Base-by-base conservation (phyloP, 306 rosid genomes). In the Glycine soja region DNA sequence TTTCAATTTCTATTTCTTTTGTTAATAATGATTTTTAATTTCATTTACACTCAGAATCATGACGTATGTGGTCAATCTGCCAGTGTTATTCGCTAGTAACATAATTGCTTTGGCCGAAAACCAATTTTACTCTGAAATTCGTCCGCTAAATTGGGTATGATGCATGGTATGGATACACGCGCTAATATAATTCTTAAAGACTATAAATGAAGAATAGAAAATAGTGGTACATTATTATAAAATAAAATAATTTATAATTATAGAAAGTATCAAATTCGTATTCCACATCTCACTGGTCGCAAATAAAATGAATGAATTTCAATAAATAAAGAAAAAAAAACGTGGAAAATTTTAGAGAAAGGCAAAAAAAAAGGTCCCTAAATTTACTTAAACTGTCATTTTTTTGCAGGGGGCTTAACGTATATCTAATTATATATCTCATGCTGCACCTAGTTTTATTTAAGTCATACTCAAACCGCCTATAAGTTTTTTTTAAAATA, bases 1-100 rank as follows among this genome's bases (percentile, higher is more conserved):
- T 78, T 52, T 72, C 7, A 48, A 52, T 16, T 82, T 63, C 69
- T 63, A 63, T 63, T 36, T 64, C 5, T 36, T 63, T 57, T 64
- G 0, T 64, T 80, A 6, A 10, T 50, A 3, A 30, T n/a, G 1
- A 42, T 59, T 48, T 53, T 52, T 43, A 70, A 40, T 30, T 78
- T 36, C 58, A 64, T 56, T 19, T 79, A 36, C 63, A 30, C 40
- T 50, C 19, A 7, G 58, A 72, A n/a, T 32, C 47, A 51, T 79
- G 77, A 70, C 30, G 59, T 12, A 12, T 48, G 38, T 54, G 63
- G 82, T 50, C 54, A 64, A 62, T 62, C 15, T 13, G 46, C 16
- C 7, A 14, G 54, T 30, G 66, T 81, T 10, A 47, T 81, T 24
- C 2, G 18, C 5, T 11, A 52, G 10, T 67, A 34, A 10, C 40